These are phyloP conservation scores for Nothomitra cinnamomea DNA, from an alignment of 2,329 filamentous ascomycete species.

Conservation along the genomic window DNA sequence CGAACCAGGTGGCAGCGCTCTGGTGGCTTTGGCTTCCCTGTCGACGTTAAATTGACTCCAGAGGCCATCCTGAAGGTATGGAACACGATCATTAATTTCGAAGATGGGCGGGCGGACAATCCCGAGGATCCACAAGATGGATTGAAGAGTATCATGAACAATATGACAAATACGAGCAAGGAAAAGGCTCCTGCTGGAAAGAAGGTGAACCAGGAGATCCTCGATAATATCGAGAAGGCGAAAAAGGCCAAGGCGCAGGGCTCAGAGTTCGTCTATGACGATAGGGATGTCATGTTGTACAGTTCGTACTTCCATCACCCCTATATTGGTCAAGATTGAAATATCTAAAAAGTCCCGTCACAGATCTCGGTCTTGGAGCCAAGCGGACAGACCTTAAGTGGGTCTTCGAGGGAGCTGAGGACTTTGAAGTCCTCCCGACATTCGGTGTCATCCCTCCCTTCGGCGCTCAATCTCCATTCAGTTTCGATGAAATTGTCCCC, in stretches of 20 bases:
- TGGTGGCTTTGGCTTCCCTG: conserved; percentile 78
- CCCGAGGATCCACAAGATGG: conserved; percentile 64
- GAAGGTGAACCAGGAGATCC: conserved; percentile 41
- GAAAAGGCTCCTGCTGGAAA: conserved; percentile 29
- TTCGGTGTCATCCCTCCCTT: conserved; percentile 90
- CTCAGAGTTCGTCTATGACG: conserved; percentile 66
- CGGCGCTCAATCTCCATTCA: conserved; percentile 64
- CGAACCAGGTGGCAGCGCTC: conserved; percentile 89
- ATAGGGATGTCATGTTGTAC: conserved; percentile 85
- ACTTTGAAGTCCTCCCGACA: conserved; percentile 90
- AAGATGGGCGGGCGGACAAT: conserved; percentile 73
- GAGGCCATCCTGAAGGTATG: conserved; percentile 66
- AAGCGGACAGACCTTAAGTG: conserved; percentile 77
- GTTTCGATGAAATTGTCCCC: conserved; percentile 66
- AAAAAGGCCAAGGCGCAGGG: conserved; percentile 55
- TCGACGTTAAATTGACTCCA: conserved; percentile 67
- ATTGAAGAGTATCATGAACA: conserved; percentile 64
- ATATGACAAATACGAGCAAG: conserved; percentile 59
- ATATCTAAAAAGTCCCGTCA: not conserved
- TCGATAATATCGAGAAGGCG: conserved; percentile 59
- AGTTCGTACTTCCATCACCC: conserved; percentile 26
- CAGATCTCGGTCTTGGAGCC: conserved; percentile 71
- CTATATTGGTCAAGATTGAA: conserved; percentile 12
- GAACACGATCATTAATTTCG: conserved; percentile 70
- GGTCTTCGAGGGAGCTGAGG: conserved; percentile 76